Conservation (phyloP, 73 alveolate genomes). For the Tetrahymena elliotti region DNA sequence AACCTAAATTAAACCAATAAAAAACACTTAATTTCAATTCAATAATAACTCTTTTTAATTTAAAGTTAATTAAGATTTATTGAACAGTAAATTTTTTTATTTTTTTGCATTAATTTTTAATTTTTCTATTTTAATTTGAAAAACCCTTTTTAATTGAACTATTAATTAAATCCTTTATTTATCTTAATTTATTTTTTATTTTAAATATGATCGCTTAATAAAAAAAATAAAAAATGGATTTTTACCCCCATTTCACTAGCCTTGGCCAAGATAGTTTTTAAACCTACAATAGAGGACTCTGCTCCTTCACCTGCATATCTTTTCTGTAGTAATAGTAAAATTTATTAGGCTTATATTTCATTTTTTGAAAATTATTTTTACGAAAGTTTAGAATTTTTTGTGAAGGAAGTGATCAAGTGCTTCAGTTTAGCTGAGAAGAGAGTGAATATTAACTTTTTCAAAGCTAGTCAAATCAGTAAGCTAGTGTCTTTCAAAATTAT, state of each 20-base stretch:
- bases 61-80: too few species aligned
- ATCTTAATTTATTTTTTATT: neutral
- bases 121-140: neutral
- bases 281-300: slow-evolving; percentile 55
- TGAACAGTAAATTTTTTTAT: neutral
- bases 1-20: neutral
- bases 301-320: slow-evolving; percentile 83
- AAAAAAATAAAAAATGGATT: neutral
- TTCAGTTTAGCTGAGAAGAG: slow-evolving; percentile 43
- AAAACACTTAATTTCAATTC: too few species aligned
- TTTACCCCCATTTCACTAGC: slow-evolving; percentile 29
- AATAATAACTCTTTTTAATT: too few species aligned
- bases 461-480: slow-evolving; percentile 18
- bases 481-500: slow-evolving; percentile 59
- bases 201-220: neutral
- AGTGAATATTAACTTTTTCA: slow-evolving; percentile 55
- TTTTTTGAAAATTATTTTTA: slow-evolving; percentile 5
- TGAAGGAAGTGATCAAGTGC: slow-evolving; percentile 64
- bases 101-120: too few species aligned
- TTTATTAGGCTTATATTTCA: slow-evolving; percentile 20
- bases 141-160: neutral
- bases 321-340: neutral
- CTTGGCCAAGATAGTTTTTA: slow-evolving; percentile 49
- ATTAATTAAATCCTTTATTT: neutral
- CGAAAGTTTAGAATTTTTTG: slow-evolving; percentile 53